A percentile compares a stretch with the other conserved stretches of the same genome.
Evolutionary conservation across 306 rosid species (phyloP).

Genomic region (Begonia masoniana): DNA sequence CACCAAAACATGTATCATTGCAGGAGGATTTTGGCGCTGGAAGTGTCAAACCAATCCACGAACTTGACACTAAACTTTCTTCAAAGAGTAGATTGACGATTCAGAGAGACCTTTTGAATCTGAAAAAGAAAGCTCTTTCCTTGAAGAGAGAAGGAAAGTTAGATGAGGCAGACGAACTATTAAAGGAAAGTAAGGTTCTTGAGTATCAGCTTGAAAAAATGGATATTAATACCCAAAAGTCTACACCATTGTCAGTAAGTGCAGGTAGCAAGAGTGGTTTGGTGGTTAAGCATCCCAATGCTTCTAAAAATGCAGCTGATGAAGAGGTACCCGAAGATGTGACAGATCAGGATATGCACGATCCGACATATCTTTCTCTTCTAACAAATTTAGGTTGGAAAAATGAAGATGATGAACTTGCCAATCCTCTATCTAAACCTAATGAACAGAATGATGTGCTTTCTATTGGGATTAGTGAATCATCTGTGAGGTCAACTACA

Average conservation of each 20-base stretch:
- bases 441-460: slow-evolving; percentile 20
- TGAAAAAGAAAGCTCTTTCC: slow-evolving; percentile 72
- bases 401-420: slow-evolving; percentile 38
- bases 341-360: slow-evolving; percentile 79
- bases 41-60: background rate
- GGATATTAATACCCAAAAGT: slow-evolving; percentile 30
- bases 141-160: slow-evolving; percentile 84
- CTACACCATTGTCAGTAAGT: slow-evolving; percentile 9
- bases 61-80: slow-evolving; percentile 1
- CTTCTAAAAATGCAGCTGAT: slow-evolving; percentile 13
- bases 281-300: slow-evolving; percentile 19
- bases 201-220: slow-evolving; percentile 68
- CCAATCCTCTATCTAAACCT: slow-evolving; percentile 16
- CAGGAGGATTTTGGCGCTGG: slow-evolving; percentile 7
- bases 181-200: slow-evolving; percentile 59
- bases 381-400: slow-evolving; percentile 85
- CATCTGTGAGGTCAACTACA: slow-evolving; percentile 21
- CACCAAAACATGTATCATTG: background rate
- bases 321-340: slow-evolving; percentile 51
- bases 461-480: no score
- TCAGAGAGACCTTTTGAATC: slow-evolving; percentile 79
- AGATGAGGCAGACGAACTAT: slow-evolving; percentile 73
- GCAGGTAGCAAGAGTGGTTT: slow-evolving; percentile 16
- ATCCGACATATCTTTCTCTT: slow-evolving; percentile 71
- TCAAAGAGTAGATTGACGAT: slow-evolving; percentile 53